phyloP scores from a whole-genome alignment of 2,329 filamentous ascomycete species.

The Phoma sp. region DNA sequence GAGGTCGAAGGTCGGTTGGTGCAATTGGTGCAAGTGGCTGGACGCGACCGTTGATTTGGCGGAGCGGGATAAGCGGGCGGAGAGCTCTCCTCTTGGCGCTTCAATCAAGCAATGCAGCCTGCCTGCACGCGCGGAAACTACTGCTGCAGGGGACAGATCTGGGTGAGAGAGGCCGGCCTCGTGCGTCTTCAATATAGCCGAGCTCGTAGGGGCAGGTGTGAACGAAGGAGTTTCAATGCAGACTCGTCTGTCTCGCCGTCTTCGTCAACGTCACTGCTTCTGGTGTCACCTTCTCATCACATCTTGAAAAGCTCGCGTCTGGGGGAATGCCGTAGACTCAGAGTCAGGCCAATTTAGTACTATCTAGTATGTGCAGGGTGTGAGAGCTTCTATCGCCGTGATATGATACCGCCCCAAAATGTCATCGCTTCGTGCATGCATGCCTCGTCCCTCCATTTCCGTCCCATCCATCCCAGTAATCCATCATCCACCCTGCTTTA shows the following conservation, averaged over 20 bases:
- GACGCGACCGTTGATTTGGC: constrained; percentile 31
- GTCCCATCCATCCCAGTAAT: background rate
- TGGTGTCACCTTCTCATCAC: background rate
- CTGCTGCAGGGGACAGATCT: background rate
- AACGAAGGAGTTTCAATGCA: too few species aligned
- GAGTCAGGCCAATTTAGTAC: constrained; percentile 38
- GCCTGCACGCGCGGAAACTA: constrained; percentile 10
- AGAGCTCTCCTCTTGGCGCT: constrained; percentile 25
- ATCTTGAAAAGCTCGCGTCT: too few species aligned
- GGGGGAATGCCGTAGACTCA: constrained; percentile 29
- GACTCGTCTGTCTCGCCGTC: background rate
- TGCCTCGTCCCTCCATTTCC: constrained; percentile 20
- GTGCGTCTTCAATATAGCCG: too few species aligned
- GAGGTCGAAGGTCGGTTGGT: constrained; percentile 21
- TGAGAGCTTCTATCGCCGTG: constrained; percentile 40
- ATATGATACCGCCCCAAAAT: constrained; percentile 39
- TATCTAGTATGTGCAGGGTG: constrained; percentile 49
- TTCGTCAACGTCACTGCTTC: constrained; percentile 1
- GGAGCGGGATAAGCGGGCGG: constrained; percentile 14
- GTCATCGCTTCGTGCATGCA: constrained; percentile 39
- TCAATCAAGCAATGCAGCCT: constrained; percentile 2
- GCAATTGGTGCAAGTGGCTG: constrained; percentile 23
- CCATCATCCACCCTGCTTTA: constrained; percentile 36
- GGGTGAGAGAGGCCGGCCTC: background rate
- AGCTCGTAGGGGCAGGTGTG: too few species aligned